Conservation (phyloP, 192 early-diverging fungal genomes). For the Martensiomyces pterosporus region DNA sequence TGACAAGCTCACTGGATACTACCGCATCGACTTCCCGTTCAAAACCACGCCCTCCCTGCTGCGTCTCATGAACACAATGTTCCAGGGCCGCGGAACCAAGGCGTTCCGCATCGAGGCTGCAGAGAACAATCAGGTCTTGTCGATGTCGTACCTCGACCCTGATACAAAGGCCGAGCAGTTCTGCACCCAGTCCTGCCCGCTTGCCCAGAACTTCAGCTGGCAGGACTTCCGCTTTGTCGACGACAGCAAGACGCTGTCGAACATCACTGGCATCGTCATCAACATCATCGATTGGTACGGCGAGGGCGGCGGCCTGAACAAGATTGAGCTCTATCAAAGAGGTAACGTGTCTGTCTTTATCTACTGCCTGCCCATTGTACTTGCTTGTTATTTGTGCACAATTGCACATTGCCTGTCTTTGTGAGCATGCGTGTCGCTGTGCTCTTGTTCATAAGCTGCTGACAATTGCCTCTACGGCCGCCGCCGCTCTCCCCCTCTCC, state of each 20-base stretch:
- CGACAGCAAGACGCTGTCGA: slow-evolving; percentile 35
- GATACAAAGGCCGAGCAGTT: slow-evolving; percentile 27
- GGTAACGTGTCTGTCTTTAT: no score
- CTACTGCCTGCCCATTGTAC: no score
- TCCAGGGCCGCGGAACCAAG: slow-evolving; percentile 59
- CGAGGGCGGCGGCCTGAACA: slow-evolving; percentile 46
- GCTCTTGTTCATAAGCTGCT: no score
- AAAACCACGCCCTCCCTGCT: slow-evolving; percentile 59
- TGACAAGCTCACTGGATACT: slow-evolving; percentile 65
- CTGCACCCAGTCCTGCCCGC: slow-evolving; percentile 44
- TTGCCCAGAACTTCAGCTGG: slow-evolving; percentile 35
- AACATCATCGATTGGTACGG: slow-evolving; percentile 58
- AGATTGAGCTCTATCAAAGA: slow-evolving; percentile 48
- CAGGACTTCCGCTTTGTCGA: slow-evolving; percentile 50
- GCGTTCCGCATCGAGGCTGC: slow-evolving; percentile 62
- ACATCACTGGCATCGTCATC: slow-evolving; percentile 55
- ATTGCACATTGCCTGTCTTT: no score
- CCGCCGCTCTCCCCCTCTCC: no score
- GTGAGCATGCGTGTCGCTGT: no score
- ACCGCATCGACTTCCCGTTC: slow-evolving; percentile 56
- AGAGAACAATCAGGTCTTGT: slow-evolving; percentile 52
- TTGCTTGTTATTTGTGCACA: no score
- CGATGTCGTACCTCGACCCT: slow-evolving; percentile 64
- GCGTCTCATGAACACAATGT: slow-evolving; percentile 59
- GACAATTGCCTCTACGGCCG: no score